Percentiles rank a stretch among this genome's conserved stretches.
Conservation (phyloP, 805 yeast genomes). For the Lipomyces oligophaga region DNA sequence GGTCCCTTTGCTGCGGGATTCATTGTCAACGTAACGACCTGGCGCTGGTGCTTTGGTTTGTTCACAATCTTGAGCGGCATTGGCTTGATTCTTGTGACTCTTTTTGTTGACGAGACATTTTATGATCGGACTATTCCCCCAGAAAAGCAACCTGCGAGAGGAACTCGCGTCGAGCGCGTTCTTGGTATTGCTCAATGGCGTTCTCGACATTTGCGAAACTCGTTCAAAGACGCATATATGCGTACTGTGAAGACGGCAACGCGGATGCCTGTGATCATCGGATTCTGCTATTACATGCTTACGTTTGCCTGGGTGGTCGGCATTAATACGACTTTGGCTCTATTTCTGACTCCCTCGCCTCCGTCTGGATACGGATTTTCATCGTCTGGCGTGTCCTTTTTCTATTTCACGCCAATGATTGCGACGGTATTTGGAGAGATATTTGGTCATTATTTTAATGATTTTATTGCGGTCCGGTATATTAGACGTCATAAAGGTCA, state of each 20-base stretch:
- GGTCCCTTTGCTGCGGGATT: constrained; percentile 21
- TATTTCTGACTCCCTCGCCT: constrained; percentile 4
- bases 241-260: constrained; percentile 1
- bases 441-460: constrained; percentile 10
- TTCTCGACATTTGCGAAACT: constrained; percentile 3
- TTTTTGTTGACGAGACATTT: constrained; percentile 24
- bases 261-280: constrained; percentile 1
- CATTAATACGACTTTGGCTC: constrained; percentile 4
- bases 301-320: constrained; percentile 12
- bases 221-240: background rate
- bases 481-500: constrained; percentile 7
- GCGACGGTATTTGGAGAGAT: constrained; percentile 7
- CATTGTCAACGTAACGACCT: constrained; percentile 11
- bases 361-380: constrained; percentile 11
- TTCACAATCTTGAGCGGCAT: constrained; percentile 15
- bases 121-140: constrained; percentile 2
- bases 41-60: constrained; percentile 27
- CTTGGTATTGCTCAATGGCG: constrained; percentile 7
- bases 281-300: constrained; percentile 1
- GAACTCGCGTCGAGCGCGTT: constrained; percentile 1
- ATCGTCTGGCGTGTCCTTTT: constrained; percentile 1
- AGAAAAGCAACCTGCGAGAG: constrained; percentile 7
- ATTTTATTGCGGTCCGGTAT: constrained; percentile 5
- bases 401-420: constrained; percentile 12
- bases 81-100: constrained; percentile 6